Evolutionary conservation across 495 filamentous ascomycete species (phyloP), one percentile per base, ranked within the genome.

Genomic region (Penicillium malachiteum): DNA sequence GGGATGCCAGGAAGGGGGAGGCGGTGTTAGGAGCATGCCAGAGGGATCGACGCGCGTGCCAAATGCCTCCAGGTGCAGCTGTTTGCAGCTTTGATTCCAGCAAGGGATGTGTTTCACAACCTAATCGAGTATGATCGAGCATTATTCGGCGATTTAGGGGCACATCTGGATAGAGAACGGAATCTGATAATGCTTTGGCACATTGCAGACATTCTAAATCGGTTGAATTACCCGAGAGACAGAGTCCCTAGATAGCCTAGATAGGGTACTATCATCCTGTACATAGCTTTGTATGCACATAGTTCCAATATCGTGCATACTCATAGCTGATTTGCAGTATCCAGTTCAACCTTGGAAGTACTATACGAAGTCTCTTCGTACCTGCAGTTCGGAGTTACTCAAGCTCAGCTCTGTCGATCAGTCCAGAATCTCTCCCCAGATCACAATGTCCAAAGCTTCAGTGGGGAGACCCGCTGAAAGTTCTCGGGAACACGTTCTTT

Each of bases 11-110:
- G 66, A 66, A 73, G 63, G 68, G 70, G 71, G 70, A 67, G 70
- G 71, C 67, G 59, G 62, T 69, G 67, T 70, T 69, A 3, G 12
- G 9, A 43, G 59, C 67, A 71, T 73, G 52, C 71, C 71, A 67
- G 47, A 65, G 50, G 39, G 59, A 66, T 63, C 63, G 59, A 60
- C 63, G 53, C 52, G 57, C 57, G 62, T 64, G 58, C 58, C 62
- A 56, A 59, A 47, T 62, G 50, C 21, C 21, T 26, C 21, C 21
- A 26, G 21, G 21, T 26, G 21, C 21, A 26, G 21, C 66, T 49
- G 47, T 39, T 72, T 72, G 66, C 70, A 65, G 66, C 41, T 33
- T 37, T 13, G 7, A 37, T 13, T 37, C 8, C 7, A 48, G 33
- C 50, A 61, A 44, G 54, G 54, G 48, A 37, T 56, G 31, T 30